Evolutionary conservation across 1,139 yeast genomes (phyloP).

Genomic region (Magnusiomyces ingens): DNA sequence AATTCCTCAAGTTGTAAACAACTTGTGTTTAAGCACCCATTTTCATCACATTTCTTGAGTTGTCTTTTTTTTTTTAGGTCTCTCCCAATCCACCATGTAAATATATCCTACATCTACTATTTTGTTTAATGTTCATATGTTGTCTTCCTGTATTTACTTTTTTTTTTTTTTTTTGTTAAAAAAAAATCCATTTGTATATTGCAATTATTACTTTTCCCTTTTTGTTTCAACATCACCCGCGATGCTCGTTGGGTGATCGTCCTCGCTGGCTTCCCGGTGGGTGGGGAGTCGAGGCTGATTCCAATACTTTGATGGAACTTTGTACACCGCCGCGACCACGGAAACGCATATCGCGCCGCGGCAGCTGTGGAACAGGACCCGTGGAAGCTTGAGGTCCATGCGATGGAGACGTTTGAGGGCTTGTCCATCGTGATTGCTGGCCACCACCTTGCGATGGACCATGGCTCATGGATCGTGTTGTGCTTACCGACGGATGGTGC

Average conservation of each 20-base stretch:
- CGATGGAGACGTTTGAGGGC: neutral
- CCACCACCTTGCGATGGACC: neutral
- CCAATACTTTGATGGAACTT: slow-evolving; percentile 16
- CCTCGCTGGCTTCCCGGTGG: neutral
- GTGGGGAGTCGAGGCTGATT: neutral
- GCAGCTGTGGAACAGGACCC: slow-evolving; percentile 8
- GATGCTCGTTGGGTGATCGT: slow-evolving; percentile 7
- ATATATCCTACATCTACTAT: neutral
- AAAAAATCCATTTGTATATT: neutral
- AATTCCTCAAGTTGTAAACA: slow-evolving; percentile 20
- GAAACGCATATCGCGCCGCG: slow-evolving; percentile 21
- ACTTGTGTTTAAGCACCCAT: neutral
- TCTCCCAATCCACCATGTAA: neutral
- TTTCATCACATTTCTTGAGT: slow-evolving; percentile 7
- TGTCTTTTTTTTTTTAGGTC: slow-evolving; percentile 7
- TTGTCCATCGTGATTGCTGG: neutral
- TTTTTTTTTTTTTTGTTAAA: neutral
- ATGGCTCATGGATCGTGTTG: neutral
- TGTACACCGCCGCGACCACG: slow-evolving; percentile 35
- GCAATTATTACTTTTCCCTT: neutral
- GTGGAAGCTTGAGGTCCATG: neutral
- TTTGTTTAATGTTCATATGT: slow-evolving; percentile 7
- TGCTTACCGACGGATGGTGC: neutral
- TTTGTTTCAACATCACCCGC: slow-evolving; percentile 2
- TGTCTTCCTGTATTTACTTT: neutral